phyloP scores from a whole-genome alignment of 345 rosid genomes.

The Hirschfeldia incana region DNA sequence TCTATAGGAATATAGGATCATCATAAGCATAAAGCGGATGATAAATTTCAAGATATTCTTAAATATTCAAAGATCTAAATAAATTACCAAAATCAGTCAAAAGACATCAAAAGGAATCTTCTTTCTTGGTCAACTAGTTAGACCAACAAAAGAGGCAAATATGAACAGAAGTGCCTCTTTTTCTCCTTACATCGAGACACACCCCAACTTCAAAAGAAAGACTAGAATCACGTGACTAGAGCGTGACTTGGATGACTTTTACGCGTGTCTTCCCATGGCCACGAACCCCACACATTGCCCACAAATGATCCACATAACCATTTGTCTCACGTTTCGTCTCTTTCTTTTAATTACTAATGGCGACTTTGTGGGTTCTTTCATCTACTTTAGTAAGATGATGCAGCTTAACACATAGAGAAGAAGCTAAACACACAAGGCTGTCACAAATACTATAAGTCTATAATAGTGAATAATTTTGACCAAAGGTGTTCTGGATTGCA shows the following conservation, averaged over 20 bases:
- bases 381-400: slow-evolving; percentile 14
- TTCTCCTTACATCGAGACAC: slow-evolving; percentile 33
- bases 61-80: neutral
- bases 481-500: slow-evolving; percentile 8
- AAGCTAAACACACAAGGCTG: slow-evolving; percentile 11
- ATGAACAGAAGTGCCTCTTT: slow-evolving; percentile 28
- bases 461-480: slow-evolving; percentile 26
- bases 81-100: neutral
- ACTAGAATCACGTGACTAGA: slow-evolving; percentile 38
- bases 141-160: slow-evolving; percentile 11
- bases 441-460: neutral
- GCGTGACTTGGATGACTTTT: slow-evolving; percentile 24
- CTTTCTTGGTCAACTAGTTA: slow-evolving; percentile 29
- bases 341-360: neutral
- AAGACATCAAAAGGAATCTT: neutral
- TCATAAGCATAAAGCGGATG: neutral
- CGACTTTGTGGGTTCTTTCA: slow-evolving; percentile 12
- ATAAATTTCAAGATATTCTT: neutral
- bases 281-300: slow-evolving; percentile 31
- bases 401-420: slow-evolving; percentile 1
- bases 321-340: slow-evolving; percentile 16
- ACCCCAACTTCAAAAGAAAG: slow-evolving; percentile 1
- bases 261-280: slow-evolving; percentile 21
- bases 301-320: slow-evolving; percentile 35
- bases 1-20: neutral